Base-by-base conservation (phyloP, 2,329 filamentous ascomycete species). In the Chaetothyriales sp. region DNA sequence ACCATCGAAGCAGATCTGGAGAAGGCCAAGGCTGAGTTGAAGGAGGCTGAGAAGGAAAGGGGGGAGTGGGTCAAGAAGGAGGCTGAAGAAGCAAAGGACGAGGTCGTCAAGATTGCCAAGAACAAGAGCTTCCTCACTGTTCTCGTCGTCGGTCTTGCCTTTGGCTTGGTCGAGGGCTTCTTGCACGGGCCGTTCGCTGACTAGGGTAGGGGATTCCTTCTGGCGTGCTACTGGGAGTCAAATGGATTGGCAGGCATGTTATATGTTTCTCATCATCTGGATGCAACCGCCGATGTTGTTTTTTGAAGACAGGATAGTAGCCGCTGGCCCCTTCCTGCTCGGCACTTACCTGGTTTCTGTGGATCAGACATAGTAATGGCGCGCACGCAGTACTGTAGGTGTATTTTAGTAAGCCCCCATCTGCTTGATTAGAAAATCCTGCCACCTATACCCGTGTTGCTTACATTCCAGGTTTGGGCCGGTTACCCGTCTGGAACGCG, bases 141-240 rank as follows among this genome's bases (percentile, higher is more conserved):
- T 18, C 8, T 47, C 9, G 45, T 25, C 22, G 26, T 47, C 15
- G 45, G 45, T 18, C 22, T 28, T 8, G 18, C 32, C 26, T 22
- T 47, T 25, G 45, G 45, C 26, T 26, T 47, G 20, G 20, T 47
- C 8, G 45, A 47, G 45, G 45, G 45, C 19, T 47, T 47, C 45
- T 26, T 18, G 18, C 45, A 47, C 45, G 45, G 45, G 2, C 32
- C 32, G 15, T 39, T 39, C 32, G 3, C 32, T 39, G 8, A 2
- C 10, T 39, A 39, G 12, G 15, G 7, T 1, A 39, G n/a, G n/a
- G n/a, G n/a, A n/a, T n/a, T 39, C 10, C 2, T 12, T 15, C 10
- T 15, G 12, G 15, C 32, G 12, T 15, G 32, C 10, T 39, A 10
- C 5, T 9, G 4, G 32, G 32, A 39, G 32, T 39, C 15, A 39